Conservation (phyloP, 164 flowering plant species). For the Hamamelis virginiana region DNA sequence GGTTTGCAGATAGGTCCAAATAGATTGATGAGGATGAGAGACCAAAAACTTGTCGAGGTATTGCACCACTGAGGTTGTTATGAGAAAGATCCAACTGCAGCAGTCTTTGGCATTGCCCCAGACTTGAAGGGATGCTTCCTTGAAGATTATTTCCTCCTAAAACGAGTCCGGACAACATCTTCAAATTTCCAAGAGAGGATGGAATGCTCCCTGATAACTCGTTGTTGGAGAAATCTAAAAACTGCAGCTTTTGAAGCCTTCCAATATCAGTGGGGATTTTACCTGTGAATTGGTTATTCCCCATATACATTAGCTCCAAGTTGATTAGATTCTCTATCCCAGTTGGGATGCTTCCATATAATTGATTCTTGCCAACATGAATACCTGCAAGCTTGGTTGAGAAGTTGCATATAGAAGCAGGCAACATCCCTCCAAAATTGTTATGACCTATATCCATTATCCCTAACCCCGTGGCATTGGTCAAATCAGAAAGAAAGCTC, state of each 20-base stretch:
- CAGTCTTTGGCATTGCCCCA: too few species aligned
- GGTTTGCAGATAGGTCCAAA: too few species aligned
- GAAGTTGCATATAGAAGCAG: slow-evolving; percentile 24
- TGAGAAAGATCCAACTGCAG: too few species aligned
- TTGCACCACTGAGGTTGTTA: too few species aligned
- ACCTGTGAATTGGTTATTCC: slow-evolving; percentile 6
- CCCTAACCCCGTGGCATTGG: slow-evolving; percentile 18
- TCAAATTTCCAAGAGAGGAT: slow-evolving; percentile 22
- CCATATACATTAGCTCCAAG: slow-evolving; percentile 6
- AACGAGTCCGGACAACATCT: background rate
- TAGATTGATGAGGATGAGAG: too few species aligned
- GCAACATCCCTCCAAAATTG: slow-evolving; percentile 20
- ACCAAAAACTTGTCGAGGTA: too few species aligned
- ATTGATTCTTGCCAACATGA: slow-evolving; percentile 11
- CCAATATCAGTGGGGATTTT: slow-evolving; percentile 19
- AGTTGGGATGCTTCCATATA: slow-evolving; percentile 26
- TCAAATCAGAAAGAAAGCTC: too few species aligned
- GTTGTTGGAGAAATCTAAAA: slow-evolving; percentile 6
- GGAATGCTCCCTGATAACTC: slow-evolving; percentile 30
- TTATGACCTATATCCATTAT: slow-evolving; percentile 1
- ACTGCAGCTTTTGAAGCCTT: slow-evolving; percentile 16
- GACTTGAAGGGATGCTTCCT: too few species aligned
- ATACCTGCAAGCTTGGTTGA: too few species aligned
- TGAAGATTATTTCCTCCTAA: slow-evolving; percentile 10
- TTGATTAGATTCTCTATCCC: slow-evolving; percentile 17